phyloP scores from a whole-genome alignment of 257 asterid species.

The Jacaranda mimosifolia region DNA sequence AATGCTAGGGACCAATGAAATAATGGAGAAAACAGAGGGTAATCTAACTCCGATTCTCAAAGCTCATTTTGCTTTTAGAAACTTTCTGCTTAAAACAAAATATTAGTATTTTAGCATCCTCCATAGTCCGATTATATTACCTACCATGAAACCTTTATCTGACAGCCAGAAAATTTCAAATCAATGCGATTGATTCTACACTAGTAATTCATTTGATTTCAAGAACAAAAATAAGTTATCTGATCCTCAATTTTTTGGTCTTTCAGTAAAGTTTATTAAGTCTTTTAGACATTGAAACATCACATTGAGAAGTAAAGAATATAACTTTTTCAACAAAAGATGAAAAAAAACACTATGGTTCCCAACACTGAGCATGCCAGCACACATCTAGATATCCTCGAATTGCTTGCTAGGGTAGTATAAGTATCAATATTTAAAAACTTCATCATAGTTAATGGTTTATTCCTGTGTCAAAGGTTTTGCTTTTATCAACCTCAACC shows the following conservation, averaged over 20 bases:
- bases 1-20: background rate
- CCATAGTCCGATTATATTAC: background rate
- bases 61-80: background rate
- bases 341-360: background rate
- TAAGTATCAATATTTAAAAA: background rate
- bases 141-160: background rate
- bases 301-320: slow-evolving; percentile 2
- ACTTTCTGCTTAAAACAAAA: background rate
- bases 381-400: background rate
- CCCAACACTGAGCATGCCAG: background rate
- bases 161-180: background rate
- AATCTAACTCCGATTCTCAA: background rate
- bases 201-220: slow-evolving; percentile 1
- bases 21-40: background rate
- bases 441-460: too few species aligned
- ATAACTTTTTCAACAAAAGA: background rate
- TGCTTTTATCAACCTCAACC: background rate
- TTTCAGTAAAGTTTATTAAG: background rate
- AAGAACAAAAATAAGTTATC: background rate
- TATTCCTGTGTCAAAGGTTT: background rate
- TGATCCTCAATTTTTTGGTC: background rate
- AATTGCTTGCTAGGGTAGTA: background rate
- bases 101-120: background rate
- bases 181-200: slow-evolving; percentile 9
- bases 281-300: background rate